Conservation (phyloP, 2,329 filamentous ascomycete genomes). For the Colletotrichum eleusines region DNA sequence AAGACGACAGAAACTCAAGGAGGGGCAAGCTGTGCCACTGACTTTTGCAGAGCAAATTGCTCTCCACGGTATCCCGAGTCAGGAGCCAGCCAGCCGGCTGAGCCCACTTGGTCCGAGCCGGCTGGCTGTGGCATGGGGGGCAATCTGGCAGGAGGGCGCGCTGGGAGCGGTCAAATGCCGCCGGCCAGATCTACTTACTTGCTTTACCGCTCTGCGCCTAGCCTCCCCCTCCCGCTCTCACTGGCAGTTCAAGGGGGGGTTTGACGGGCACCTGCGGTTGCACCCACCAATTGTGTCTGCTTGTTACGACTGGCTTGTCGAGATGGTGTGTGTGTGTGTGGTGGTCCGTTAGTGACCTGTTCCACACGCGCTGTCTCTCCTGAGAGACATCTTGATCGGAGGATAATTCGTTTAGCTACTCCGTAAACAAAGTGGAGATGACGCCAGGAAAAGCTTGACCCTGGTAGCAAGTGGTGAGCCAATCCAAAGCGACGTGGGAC, state of each 20-base stretch:
- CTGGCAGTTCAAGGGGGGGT: slow-evolving; percentile 18
- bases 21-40: slow-evolving; percentile 1
- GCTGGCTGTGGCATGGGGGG: slow-evolving; percentile 34
- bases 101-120: slow-evolving; percentile 21
- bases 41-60: slow-evolving; percentile 36
- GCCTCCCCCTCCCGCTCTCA: slow-evolving; percentile 15
- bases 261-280: slow-evolving; percentile 10
- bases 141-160: slow-evolving; percentile 38
- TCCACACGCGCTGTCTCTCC: slow-evolving; percentile 14
- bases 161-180: slow-evolving; percentile 43
- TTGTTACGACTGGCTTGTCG: slow-evolving; percentile 22
- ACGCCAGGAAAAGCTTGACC: slow-evolving; percentile 40
- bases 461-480: slow-evolving; percentile 4
- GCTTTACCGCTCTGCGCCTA: slow-evolving; percentile 44
- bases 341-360: not conserved
- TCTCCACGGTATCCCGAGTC: slow-evolving; percentile 37
- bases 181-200: slow-evolving; percentile 43
- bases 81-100: no score
- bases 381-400: slow-evolving; percentile 31
- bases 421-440: slow-evolving; percentile 36
- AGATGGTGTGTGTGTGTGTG: no score
- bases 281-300: slow-evolving; percentile 23
- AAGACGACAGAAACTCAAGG: not conserved
- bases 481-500: not conserved
- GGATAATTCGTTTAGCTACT: slow-evolving; percentile 40